Percentiles rank a stretch among this genome's conserved stretches.
Conservation (phyloP, 139 green algal species). For the Micromonas pusilla region DNA sequence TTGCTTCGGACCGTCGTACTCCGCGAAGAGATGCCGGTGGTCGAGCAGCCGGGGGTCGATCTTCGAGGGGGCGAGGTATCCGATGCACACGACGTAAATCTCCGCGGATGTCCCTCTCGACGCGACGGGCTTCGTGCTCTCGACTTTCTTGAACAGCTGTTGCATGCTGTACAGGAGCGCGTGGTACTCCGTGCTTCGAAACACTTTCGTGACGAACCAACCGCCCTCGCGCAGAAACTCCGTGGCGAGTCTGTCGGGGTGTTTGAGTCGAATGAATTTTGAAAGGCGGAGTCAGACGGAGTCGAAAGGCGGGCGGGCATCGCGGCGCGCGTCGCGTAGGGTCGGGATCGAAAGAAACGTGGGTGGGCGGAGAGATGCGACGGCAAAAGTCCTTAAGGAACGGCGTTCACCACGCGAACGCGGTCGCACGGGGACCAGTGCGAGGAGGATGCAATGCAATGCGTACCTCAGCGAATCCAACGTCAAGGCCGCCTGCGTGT, state of each 20-base stretch:
- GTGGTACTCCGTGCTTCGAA: slow-evolving; percentile 88
- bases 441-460: no score
- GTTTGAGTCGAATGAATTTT: no score
- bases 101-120: slow-evolving; percentile 80
- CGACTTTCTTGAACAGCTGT: slow-evolving; percentile 94
- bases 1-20: background rate
- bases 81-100: slow-evolving; percentile 73
- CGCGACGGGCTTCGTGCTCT: slow-evolving; percentile 88
- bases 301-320: no score
- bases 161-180: slow-evolving; percentile 91
- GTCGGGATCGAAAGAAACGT: no score
- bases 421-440: no score
- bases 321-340: no score
- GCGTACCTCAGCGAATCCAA: slow-evolving; percentile 21
- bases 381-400: no score
- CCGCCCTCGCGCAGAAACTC: slow-evolving; percentile 82
- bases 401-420: no score
- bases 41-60: slow-evolving; percentile 97
- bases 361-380: no score
- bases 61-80: slow-evolving; percentile 92
- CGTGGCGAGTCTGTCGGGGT: slow-evolving; percentile 78
- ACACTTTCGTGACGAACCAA: slow-evolving; percentile 95
- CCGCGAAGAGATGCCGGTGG: slow-evolving; percentile 23
- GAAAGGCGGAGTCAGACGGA: no score
- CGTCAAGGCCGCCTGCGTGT: slow-evolving; percentile 35